Evolutionary conservation across 108 stramenopile species (phyloP).

Genomic region (Skeletonema potamos): DNA sequence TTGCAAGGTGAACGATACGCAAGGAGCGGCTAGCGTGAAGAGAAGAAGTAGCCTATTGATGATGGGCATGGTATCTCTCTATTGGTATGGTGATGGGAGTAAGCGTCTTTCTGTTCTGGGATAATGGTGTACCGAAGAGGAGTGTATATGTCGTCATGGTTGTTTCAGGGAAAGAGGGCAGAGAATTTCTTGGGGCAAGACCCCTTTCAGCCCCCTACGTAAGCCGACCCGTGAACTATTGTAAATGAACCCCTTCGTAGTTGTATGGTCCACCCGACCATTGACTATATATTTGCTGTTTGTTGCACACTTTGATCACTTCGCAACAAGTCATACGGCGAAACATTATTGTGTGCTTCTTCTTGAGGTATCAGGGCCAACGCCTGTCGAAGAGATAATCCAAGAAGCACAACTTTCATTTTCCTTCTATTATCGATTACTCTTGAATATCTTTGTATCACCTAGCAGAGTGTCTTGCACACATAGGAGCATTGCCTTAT

Average conservation of each 20-base stretch:
- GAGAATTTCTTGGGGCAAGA: not conserved
- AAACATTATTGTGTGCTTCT: constrained; percentile 47
- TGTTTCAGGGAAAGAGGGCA: too few species aligned
- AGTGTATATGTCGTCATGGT: too few species aligned
- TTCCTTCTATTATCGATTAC: constrained; percentile 47
- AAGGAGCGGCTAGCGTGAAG: not conserved
- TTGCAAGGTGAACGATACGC: not conserved
- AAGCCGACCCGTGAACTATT: too few species aligned
- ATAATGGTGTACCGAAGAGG: too few species aligned
- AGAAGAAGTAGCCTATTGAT: not conserved
- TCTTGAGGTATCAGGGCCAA: constrained; percentile 30
- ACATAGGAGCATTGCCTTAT: constrained; percentile 52
- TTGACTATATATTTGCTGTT: too few species aligned
- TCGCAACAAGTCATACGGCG: constrained; percentile 44
- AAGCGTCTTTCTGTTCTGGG: not conserved
- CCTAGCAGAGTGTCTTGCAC: constrained; percentile 62
- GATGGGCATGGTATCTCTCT: not conserved
- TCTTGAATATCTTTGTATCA: constrained; percentile 49
- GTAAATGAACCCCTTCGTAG: too few species aligned
- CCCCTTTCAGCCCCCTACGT: not conserved
- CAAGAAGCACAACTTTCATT: constrained; percentile 63
- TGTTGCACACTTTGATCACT: not conserved
- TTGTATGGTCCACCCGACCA: too few species aligned
- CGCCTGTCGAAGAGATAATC: constrained; percentile 31
- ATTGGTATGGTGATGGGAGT: not conserved